Base-by-base conservation (phyloP, 805 yeast genomes). In the Monosporozyma servazzii region DNA sequence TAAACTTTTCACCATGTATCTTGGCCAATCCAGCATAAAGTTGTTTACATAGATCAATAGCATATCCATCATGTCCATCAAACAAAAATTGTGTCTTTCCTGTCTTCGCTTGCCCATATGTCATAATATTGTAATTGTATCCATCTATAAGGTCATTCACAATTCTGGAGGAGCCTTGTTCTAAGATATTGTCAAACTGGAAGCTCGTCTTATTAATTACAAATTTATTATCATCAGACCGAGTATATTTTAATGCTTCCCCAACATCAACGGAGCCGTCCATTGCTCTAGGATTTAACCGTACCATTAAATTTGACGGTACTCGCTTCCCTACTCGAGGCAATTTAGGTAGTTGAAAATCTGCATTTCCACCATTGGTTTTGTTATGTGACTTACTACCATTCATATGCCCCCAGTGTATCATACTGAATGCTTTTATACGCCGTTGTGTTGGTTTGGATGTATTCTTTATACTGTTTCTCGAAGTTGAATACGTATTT, bases 1-100 rank as follows among this genome's bases (percentile, higher is more conserved):
- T 37, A 13, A 17, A 21, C 21, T 45, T 30, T 30, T 29, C 20
- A 20, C 31, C 31, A 13, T 37, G 41, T 37, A 20, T 37, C 11
- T 18, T 37, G 23, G 41, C 8, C 11, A 49, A 18, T 27, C 18
- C 25, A 27, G 23, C 3, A 11, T 36, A n/a, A 5, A 89, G 71
- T 51, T 76, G 76, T 48, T 82, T 83, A 17, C 85, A 75, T 15
- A 86, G 78, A 33, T 93, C 72, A 0, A 95, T 95, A 17, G 85
- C 81, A 25, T 86, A 71, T 2, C 96, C 96, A 41, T 68, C 72
- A 55, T 31, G 60, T 17, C 71, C 60, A 1, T 93, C 93, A 77
- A 84, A 77, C 88, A 86, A 82, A 3, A 93, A 81, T 60, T 77
- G 78, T 0, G 90, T 78, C 64, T 86, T 86, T 3, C 93, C 93